Evolutionary conservation across 371 early-diverging fungal species (phyloP).

Genomic region (Nematocida ironsii): DNA sequence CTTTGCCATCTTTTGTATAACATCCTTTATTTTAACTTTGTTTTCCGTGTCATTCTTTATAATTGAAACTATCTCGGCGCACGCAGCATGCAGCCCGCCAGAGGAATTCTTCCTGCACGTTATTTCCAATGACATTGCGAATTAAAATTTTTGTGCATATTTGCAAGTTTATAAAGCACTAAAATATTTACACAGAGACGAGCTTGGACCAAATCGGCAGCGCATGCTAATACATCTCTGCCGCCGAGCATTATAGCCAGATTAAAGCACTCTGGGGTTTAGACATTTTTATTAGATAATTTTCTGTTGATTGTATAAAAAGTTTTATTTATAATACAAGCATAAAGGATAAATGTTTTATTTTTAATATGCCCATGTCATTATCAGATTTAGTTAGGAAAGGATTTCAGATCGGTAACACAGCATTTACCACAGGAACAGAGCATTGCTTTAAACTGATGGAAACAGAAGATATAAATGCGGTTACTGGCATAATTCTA

Average conservation of each 20-base stretch:
- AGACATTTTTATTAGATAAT: neutral
- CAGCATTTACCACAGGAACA: no score
- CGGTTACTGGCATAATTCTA: conserved; percentile 10
- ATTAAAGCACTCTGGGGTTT: neutral
- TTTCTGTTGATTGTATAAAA: neutral
- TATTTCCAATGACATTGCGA: conserved; percentile 11
- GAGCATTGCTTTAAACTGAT: neutral
- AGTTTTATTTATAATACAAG: conserved; percentile 11
- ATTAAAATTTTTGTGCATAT: conserved; percentile 40
- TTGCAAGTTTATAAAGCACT: neutral
- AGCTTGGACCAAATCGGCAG: no score
- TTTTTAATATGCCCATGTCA: neutral
- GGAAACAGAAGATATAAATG: conserved; percentile 4
- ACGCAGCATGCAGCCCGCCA: conserved; percentile 44
- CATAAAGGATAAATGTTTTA: conserved; percentile 8
- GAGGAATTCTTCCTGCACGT: conserved; percentile 32
- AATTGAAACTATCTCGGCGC: conserved; percentile 49
- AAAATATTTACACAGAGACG: neutral
- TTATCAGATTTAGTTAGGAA: no score
- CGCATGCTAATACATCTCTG: no score
- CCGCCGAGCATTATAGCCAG: no score
- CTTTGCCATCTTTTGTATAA: conserved; percentile 61
- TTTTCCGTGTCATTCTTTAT: conserved; percentile 64
- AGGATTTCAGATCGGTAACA: no score
- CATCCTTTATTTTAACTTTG: conserved; percentile 62